Percentiles rank a stretch among this genome's conserved stretches.
These are phyloP conservation scores for Bromus sterilis DNA, from an alignment of 176 grass and related monocot species.

Conservation along the genomic window DNA sequence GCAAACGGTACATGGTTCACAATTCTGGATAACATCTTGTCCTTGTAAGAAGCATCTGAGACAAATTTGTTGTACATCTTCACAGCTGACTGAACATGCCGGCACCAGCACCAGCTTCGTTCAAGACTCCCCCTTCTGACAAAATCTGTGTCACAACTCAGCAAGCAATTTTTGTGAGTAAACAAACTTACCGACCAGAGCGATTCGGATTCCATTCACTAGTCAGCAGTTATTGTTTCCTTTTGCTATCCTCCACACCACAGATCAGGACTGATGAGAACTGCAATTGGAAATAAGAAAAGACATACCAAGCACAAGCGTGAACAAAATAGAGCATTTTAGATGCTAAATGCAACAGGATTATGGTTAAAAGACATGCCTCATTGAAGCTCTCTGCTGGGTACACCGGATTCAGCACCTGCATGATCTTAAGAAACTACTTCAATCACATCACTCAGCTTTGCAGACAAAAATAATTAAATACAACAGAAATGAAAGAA, in stretches of 20 bases:
- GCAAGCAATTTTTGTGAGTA: neutral
- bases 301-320: slow-evolving; percentile 4
- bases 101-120: neutral
- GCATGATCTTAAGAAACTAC: slow-evolving; percentile 47
- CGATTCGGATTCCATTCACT: neutral
- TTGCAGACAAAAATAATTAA: slow-evolving; percentile 24
- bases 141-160: slow-evolving; percentile 8
- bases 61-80: neutral
- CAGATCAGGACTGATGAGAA: slow-evolving; percentile 35
- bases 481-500: neutral
- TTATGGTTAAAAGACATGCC: slow-evolving; percentile 34
- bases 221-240: neutral
- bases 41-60: neutral
- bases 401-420: slow-evolving; percentile 34
- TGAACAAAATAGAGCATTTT: slow-evolving; percentile 43
- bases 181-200: slow-evolving; percentile 4
- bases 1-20: neutral
- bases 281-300: slow-evolving; percentile 25
- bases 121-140: neutral
- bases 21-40: neutral
- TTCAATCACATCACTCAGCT: slow-evolving; percentile 32
- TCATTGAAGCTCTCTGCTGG: slow-evolving; percentile 22
- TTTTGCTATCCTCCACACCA: neutral
- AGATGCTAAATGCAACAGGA: neutral
- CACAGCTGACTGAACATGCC: neutral